Conservation (phyloP, 2,329 filamentous ascomycete genomes). For the Trichoderma arundinaceum region DNA sequence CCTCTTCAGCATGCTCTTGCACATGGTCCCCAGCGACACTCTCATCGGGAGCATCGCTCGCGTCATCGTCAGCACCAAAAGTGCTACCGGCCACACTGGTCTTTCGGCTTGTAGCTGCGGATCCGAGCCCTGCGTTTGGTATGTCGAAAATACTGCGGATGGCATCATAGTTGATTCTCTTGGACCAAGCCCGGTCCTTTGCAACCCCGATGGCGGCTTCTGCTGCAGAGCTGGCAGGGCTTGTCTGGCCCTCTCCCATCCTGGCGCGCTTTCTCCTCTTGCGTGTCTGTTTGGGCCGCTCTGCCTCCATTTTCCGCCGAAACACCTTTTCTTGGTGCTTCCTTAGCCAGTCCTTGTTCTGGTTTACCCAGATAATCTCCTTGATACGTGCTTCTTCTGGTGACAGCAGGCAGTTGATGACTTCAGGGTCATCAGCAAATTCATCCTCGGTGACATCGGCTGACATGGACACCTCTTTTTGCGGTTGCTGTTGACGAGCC, state of each 20-base stretch:
- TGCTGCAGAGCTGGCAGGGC: slow-evolving; percentile 68
- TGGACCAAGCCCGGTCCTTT: slow-evolving; percentile 71
- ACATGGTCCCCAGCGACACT: slow-evolving; percentile 46
- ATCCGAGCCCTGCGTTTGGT: slow-evolving; percentile 54
- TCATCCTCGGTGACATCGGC: slow-evolving; percentile 77
- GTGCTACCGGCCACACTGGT: slow-evolving; percentile 48
- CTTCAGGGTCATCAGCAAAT: slow-evolving; percentile 88
- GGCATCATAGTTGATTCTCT: slow-evolving; percentile 75
- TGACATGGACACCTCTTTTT: slow-evolving; percentile 60
- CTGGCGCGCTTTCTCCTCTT: slow-evolving; percentile 61
- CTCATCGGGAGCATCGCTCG: slow-evolving; percentile 44
- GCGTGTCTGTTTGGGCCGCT: slow-evolving; percentile 62
- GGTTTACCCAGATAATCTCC: slow-evolving; percentile 90
- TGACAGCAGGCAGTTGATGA: slow-evolving; percentile 76
- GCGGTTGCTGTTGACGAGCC: slow-evolving; percentile 55
- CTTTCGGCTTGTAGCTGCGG: slow-evolving; percentile 56
- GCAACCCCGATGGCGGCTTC: slow-evolving; percentile 73
- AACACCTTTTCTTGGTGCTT: slow-evolving; percentile 84
- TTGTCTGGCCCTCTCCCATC: slow-evolving; percentile 69
- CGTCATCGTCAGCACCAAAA: slow-evolving; percentile 46
- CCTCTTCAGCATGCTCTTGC: slow-evolving; percentile 45
- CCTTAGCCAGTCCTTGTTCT: slow-evolving; percentile 93
- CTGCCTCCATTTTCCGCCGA: slow-evolving; percentile 68
- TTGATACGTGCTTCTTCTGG: slow-evolving; percentile 79
- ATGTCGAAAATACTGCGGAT: slow-evolving; percentile 63